A percentile compares a stretch with the other conserved stretches of the same genome.
phyloP scores from a whole-genome alignment of 352 stramenopile genomes.

The Pythium aristosporum region DNA sequence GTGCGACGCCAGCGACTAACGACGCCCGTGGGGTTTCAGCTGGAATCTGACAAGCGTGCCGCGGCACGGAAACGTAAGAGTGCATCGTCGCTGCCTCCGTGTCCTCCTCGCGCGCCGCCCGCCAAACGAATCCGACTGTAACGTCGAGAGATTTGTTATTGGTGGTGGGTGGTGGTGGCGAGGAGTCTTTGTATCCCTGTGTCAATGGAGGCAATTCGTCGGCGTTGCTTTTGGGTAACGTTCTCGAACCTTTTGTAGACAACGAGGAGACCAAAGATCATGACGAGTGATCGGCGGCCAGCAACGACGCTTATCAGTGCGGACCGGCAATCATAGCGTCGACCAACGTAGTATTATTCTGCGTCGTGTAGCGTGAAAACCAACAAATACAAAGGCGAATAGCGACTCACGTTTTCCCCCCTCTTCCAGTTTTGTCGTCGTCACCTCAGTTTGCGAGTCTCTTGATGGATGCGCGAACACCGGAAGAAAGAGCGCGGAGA shows the following conservation, averaged over 20 bases:
- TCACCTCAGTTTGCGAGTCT: not conserved
- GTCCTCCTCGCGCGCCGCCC: slow-evolving; percentile 3
- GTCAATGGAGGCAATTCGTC: not conserved
- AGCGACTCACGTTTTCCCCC: not conserved
- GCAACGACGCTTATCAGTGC: not conserved
- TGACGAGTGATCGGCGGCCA: slow-evolving; percentile 1
- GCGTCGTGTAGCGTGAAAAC: not conserved
- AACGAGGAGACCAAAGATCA: slow-evolving; percentile 7
- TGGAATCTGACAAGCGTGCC: slow-evolving; percentile 69
- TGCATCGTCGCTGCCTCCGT: slow-evolving; percentile 3
- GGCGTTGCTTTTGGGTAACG: not conserved
- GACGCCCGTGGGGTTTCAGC: slow-evolving; percentile 59
- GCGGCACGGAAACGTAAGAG: slow-evolving; percentile 33
- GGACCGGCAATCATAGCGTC: not conserved
- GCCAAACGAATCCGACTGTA: slow-evolving; percentile 25
- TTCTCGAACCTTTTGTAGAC: slow-evolving; percentile 21
- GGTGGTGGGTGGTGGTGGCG: not conserved
- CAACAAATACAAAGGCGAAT: not conserved
- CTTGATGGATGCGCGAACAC: not conserved
- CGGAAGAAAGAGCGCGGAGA: not conserved
- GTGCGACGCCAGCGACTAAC: slow-evolving; percentile 69
- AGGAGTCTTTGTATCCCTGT: not conserved
- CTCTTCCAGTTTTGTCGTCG: not conserved
- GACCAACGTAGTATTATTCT: not conserved
- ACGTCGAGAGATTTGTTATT: not conserved